Evolutionary conservation across 106 monocot genomes (phyloP), one percentile per base, ranked within the genome.

Genomic region (Apostasia shenzhenica): DNA sequence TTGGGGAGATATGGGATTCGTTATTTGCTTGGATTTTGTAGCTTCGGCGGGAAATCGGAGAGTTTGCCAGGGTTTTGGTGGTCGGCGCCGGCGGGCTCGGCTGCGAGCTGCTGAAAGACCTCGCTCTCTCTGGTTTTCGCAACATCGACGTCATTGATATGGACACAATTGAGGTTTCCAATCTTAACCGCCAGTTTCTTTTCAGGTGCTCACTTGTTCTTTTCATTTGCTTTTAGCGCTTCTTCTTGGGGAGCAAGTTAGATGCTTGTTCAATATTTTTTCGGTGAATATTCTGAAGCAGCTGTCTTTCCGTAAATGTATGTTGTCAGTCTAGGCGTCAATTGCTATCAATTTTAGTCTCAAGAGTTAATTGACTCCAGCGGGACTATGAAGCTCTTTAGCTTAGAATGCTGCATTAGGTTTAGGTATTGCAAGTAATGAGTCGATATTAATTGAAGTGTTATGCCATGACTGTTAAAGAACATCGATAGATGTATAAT

Each of bases 91-190:
- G 97, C 2, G 97, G 97, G n/a, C 70, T 99, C 48, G 97, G 97
- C 45, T 99, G 97, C 75, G 97, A 99, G 55, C 72, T 99, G 59
- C 89, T 99, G 71, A 99, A 99, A 77, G 99, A 93, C 78, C 81
- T 99, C 54, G 99, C 99, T 10, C 79, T 99, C 10, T 89, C 89
- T 0, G 99, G 99, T 0, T 99, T 99, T 71, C 67, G 67, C 73
- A 90, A 88, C 54, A 83, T 99, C 46, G 84, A 93, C 5, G 99
- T 99, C 71, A 99, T 99, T 8, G 99, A 99, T 40, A 99, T 99
- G 99, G 99, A 99, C 56, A 99, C 93, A 56, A 99, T 99, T 60
- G 99, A 99, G 79, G 78, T 99, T 68, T 93, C 99, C 71, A 99
- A 99, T 69, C 92, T 99, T 71, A 99, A 99, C 69, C 87, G 99